phyloP scores from a whole-genome alignment of 1,284 basidiomycete species.

The Ustilago cynodontis region DNA sequence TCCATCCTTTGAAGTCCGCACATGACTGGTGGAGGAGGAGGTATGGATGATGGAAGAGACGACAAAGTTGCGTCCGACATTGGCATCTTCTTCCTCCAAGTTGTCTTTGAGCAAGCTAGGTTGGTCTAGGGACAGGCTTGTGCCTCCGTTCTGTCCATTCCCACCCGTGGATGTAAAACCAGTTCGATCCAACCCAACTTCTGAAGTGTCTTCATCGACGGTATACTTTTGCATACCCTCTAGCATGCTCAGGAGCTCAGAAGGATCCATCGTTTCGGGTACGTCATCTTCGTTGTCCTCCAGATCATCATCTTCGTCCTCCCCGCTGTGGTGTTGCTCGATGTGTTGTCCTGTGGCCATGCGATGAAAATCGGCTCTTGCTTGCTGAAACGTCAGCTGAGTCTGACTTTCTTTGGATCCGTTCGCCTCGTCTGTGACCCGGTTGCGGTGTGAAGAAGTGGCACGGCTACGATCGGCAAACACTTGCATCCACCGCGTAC shows the following conservation, averaged over 20 bases:
- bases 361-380: constrained; percentile 14
- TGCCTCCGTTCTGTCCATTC: constrained; percentile 64
- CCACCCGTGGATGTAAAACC: constrained; percentile 12
- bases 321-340: constrained; percentile 13
- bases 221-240: constrained; percentile 89
- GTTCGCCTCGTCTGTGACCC: neutral
- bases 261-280: constrained; percentile 87
- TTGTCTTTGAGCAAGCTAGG: constrained; percentile 83
- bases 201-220: constrained; percentile 72
- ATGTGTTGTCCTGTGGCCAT: constrained; percentile 8
- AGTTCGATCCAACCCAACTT: constrained; percentile 64
- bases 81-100: constrained; percentile 83
- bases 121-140: constrained; percentile 25
- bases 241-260: constrained; percentile 81
- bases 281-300: constrained; percentile 76
- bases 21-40: neutral
- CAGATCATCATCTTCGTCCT: constrained; percentile 45
- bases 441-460: neutral
- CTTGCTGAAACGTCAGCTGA: constrained; percentile 38
- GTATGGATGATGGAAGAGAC: constrained; percentile 72
- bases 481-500: constrained; percentile 85
- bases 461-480: constrained; percentile 72
- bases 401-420: constrained; percentile 4
- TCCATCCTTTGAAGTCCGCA: constrained; percentile 3
- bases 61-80: constrained; percentile 76